Evolutionary conservation across 352 stramenopile species (phyloP).

Genomic region (Achlya hypogyna): DNA sequence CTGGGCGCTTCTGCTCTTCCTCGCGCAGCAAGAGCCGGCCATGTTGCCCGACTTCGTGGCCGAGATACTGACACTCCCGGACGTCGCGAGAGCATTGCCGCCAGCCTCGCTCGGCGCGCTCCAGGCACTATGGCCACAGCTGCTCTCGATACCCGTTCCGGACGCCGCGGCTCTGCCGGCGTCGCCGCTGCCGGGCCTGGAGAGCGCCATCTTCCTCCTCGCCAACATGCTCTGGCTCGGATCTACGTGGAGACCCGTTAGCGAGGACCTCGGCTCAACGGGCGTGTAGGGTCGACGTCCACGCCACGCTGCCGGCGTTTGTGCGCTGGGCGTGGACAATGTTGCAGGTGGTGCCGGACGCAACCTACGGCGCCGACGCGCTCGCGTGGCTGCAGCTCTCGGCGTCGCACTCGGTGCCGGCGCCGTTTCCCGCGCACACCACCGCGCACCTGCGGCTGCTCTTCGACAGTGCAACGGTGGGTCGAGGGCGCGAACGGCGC

Average conservation of each 20-base stretch:
- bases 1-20: no score
- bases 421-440: conserved; percentile 46
- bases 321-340: conserved; percentile 36
- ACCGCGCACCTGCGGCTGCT: conserved; percentile 38
- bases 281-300: conserved; percentile 28
- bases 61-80: conserved; percentile 40
- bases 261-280: no score
- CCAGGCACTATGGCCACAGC: conserved; percentile 25
- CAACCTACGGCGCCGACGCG: conserved; percentile 39
- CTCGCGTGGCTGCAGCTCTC: conserved; percentile 64
- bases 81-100: conserved; percentile 30
- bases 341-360: conserved; percentile 36
- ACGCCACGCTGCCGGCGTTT: conserved; percentile 27
- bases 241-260: no score
- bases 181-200: conserved; percentile 37
- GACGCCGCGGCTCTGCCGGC: conserved; percentile 28
- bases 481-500: not conserved
- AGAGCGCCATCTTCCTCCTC: conserved; percentile 48
- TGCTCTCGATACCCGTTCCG: conserved; percentile 24
- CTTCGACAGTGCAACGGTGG: not conserved
- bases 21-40: no score
- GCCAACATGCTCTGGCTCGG: conserved; percentile 50
- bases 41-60: not conserved
- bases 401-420: conserved; percentile 49
- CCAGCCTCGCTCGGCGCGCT: conserved; percentile 24